A percentile compares a stretch with the other conserved stretches of the same genome.
Evolutionary conservation across 176 grass and related monocot species (phyloP).

Genomic region (Zoysia japonica): DNA sequence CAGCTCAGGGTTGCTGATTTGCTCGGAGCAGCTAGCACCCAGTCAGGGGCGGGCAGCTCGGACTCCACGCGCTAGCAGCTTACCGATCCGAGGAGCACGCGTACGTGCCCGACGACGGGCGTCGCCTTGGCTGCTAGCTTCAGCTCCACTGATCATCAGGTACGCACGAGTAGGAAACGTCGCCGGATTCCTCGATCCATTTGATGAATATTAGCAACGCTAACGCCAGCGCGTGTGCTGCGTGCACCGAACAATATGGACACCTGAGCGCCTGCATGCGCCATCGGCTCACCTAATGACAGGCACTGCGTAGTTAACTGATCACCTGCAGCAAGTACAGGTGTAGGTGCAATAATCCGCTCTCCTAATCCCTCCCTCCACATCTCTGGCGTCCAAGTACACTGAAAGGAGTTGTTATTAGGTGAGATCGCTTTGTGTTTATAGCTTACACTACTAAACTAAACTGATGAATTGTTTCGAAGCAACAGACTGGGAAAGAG

Average conservation of each 20-base stretch:
- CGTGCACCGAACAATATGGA: slow-evolving; percentile 39
- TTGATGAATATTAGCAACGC: background rate
- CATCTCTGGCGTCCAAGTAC: background rate
- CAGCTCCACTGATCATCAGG: too few species aligned
- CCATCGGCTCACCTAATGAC: slow-evolving; percentile 33
- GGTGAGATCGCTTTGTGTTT: background rate
- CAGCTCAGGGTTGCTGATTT: too few species aligned
- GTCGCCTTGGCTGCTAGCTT: too few species aligned
- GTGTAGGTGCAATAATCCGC: background rate
- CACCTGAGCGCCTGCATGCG: background rate
- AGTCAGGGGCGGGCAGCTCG: too few species aligned
- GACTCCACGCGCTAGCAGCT: background rate
- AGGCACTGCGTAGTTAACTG: background rate
- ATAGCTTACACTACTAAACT: too few species aligned
- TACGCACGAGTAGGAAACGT: too few species aligned
- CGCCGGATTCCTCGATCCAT: too few species aligned
- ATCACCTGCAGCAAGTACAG: background rate
- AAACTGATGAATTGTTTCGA: background rate
- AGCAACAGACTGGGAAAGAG: background rate
- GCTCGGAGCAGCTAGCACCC: too few species aligned
- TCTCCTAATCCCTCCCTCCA: background rate
- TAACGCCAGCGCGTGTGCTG: background rate
- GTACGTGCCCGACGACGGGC: background rate
- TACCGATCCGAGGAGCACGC: background rate
- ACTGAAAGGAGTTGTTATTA: slow-evolving; percentile 33